Evolutionary conservation across 2,329 filamentous ascomycete genomes (phyloP).

Genomic region (Gnomoniopsis sp.): DNA sequence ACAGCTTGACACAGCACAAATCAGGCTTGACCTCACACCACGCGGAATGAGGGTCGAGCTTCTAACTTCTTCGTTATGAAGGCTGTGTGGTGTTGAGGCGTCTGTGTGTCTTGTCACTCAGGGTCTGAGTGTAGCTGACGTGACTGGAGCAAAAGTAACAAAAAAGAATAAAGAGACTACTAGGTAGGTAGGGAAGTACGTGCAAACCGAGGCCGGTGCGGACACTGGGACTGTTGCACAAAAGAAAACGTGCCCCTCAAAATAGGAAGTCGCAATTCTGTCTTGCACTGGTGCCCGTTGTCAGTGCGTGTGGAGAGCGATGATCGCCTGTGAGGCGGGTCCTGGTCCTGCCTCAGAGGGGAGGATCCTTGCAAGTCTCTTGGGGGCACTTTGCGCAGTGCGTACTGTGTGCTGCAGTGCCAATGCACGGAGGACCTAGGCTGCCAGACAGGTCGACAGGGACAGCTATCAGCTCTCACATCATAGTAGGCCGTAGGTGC

Average conservation of each 20-base stretch:
- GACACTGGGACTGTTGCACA: neutral
- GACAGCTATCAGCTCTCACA: neutral
- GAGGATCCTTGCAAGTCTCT: neutral
- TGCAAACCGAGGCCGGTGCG: neutral
- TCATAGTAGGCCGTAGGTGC: too few species aligned
- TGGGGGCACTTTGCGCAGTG: neutral
- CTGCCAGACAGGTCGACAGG: too few species aligned
- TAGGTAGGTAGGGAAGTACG: neutral
- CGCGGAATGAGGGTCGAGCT: neutral
- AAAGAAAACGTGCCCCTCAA: neutral
- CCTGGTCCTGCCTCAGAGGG: slow-evolving; percentile 1
- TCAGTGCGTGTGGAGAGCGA: neutral
- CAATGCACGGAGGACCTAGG: neutral
- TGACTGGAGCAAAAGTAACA: neutral
- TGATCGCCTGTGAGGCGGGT: neutral
- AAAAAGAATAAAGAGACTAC: neutral
- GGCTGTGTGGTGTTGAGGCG: neutral
- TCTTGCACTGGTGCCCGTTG: neutral
- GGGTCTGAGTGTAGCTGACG: neutral
- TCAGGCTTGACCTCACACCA: neutral
- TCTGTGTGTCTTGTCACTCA: neutral
- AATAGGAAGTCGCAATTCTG: slow-evolving; percentile 3
- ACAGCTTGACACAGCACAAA: neutral
- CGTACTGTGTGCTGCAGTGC: neutral
- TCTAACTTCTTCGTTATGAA: neutral